A percentile compares a stretch with the other conserved stretches of the same genome.
Conservation (phyloP, 305 asterid species). For the Rubia balearica region DNA sequence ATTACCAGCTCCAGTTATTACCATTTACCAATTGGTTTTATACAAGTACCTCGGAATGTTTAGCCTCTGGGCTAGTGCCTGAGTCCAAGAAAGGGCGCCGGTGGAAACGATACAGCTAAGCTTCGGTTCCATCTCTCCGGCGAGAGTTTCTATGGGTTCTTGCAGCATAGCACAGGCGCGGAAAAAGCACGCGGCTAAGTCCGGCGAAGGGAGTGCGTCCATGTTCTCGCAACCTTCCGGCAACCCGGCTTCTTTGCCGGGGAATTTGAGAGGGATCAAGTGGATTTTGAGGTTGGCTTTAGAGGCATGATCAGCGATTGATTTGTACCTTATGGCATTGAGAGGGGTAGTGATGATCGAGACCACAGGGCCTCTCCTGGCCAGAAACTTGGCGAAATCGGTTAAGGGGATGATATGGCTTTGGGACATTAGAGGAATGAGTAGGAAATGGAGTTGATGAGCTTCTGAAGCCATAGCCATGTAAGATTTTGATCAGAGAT, state of each 20-base stretch:
- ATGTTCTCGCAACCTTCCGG: conserved; percentile 51
- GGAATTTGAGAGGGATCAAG: conserved; percentile 33
- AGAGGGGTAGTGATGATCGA: conserved; percentile 23
- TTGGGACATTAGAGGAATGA: conserved; percentile 51
- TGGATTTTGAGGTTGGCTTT: conserved; percentile 26
- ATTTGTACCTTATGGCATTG: conserved; percentile 27
- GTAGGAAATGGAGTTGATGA: conserved; percentile 35
- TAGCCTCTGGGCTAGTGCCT: conserved; percentile 25
- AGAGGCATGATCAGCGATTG: conserved; percentile 16
- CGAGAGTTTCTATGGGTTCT: conserved; percentile 28
- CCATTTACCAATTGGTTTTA: too few relatives aligned
- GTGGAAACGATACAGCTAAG: conserved; percentile 42
- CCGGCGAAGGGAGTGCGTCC: conserved; percentile 35
- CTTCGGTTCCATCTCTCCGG: conserved; percentile 22
- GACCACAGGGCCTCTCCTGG: conserved; percentile 17
- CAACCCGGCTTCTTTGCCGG: conserved; percentile 37
- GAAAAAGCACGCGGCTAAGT: conserved; percentile 22
- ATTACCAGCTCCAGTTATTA: too few relatives aligned
- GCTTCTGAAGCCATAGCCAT: conserved; percentile 25
- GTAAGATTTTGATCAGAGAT: not conserved
- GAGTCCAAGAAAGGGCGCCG: conserved; percentile 40
- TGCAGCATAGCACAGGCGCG: conserved; percentile 26
- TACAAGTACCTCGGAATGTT: conserved; percentile 33
- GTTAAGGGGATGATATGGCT: conserved; percentile 56
- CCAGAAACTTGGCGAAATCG: conserved; percentile 45